phyloP scores from a whole-genome alignment of 176 grass and related monocot genomes.

The Musa troglodytarum region DNA sequence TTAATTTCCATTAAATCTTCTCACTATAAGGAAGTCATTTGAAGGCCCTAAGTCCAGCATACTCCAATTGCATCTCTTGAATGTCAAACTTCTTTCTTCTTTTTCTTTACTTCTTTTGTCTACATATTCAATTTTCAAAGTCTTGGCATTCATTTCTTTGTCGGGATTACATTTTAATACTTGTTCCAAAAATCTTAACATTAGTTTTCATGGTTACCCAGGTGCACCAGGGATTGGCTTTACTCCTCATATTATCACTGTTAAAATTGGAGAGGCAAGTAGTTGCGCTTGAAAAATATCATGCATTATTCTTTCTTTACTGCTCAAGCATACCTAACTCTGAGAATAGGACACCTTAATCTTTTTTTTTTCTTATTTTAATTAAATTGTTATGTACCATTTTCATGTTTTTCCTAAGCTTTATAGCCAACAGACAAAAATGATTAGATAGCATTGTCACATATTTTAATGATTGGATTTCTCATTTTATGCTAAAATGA shows the following conservation, averaged over 20 bases:
- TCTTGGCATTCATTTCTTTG: background rate
- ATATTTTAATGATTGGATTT: no score
- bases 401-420: background rate
- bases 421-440: background rate
- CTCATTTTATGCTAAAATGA: no score
- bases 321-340: background rate
- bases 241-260: slow-evolving; percentile 82
- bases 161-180: background rate
- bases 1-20: background rate
- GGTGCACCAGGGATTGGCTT: slow-evolving; percentile 88
- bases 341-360: background rate
- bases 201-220: slow-evolving; percentile 16
- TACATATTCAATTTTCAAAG: background rate
- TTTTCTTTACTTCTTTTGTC: background rate
- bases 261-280: slow-evolving; percentile 90
- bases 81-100: background rate
- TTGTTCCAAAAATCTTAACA: slow-evolving; percentile 17
- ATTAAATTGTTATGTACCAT: background rate
- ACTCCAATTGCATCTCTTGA: background rate
- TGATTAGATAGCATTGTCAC: background rate
- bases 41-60: background rate
- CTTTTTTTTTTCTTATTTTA: background rate
- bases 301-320: background rate
- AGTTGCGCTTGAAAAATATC: background rate
- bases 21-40: background rate